These are phyloP conservation scores for Eutreptiella sp. DNA, from an alignment of 208 protist genomes.

Conservation along the genomic window DNA sequence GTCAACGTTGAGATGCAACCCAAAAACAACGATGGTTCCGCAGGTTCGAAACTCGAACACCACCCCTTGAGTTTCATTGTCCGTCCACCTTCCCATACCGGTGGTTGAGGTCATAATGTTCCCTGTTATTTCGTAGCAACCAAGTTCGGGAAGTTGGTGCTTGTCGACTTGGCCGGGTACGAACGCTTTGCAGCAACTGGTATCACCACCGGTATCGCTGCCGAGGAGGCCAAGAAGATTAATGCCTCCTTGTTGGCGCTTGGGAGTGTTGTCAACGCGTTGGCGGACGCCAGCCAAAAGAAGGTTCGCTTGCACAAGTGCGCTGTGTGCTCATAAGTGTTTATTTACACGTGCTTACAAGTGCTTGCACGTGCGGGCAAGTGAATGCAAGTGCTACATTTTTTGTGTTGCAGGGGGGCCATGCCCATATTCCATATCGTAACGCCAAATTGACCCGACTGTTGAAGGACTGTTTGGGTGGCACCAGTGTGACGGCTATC, in stretches of 20 bases:
- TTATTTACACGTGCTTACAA: too few species aligned
- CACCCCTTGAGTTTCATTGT: too few species aligned
- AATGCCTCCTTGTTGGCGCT: conserved; percentile 39
- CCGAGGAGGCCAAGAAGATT: conserved; percentile 41
- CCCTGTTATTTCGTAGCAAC: too few species aligned
- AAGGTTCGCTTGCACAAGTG: too few species aligned
- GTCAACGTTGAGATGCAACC: conserved; percentile 8
- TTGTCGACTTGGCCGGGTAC: conserved; percentile 49
- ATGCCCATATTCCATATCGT: conserved; percentile 30
- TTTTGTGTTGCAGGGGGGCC: too few species aligned
- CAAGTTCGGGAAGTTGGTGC: conserved; percentile 37
- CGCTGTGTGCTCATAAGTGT: too few species aligned
- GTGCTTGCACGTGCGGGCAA: too few species aligned
- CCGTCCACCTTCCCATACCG: too few species aligned
- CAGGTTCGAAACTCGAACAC: conserved; percentile 14
- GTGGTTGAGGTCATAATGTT: too few species aligned
- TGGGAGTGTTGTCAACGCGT: conserved; percentile 34
- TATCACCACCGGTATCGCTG: background rate
- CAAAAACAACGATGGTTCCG: conserved; percentile 34
- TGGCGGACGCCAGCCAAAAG: conserved; percentile 28
- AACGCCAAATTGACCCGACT: conserved; percentile 39
- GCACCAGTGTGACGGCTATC: conserved; percentile 31
- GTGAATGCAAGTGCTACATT: too few species aligned
- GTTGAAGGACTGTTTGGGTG: conserved; percentile 37
- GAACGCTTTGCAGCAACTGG: conserved; percentile 38